Percentiles rank a stretch among this genome's conserved stretches.
These are phyloP conservation scores for Xylariaceae sp. DNA, from an alignment of 2,329 filamentous ascomycete genomes.

Conservation along the genomic window DNA sequence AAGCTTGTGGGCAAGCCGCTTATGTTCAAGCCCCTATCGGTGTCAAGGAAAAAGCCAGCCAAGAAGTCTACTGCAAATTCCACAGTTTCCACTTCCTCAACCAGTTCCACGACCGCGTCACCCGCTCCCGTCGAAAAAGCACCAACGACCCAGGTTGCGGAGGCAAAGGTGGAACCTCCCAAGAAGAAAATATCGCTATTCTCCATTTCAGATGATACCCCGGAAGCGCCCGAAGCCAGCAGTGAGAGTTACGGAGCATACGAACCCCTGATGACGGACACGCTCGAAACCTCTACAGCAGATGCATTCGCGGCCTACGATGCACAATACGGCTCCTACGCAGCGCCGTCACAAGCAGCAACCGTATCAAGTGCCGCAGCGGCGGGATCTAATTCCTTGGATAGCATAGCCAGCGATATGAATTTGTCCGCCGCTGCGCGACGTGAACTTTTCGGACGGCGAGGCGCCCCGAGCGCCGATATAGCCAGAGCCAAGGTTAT, in stretches of 20 bases:
- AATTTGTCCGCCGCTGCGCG: conserved; percentile 72
- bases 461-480: conserved; percentile 32
- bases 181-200: conserved; percentile 66
- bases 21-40: conserved; percentile 86
- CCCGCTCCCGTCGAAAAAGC: conserved; percentile 18
- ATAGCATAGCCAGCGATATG: conserved; percentile 67
- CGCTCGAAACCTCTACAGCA: conserved; percentile 19
- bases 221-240: conserved; percentile 26
- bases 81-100: no score
- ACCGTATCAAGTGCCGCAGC: conserved; percentile 26
- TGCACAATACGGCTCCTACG: conserved; percentile 24
- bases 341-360: conserved; percentile 22
- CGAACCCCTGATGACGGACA: conserved; percentile 45
- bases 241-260: conserved; percentile 37
- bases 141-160: conserved; percentile 10
- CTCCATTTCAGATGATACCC: conserved; percentile 49
- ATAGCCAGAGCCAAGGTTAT: conserved; percentile 55
- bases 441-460: conserved; percentile 79
- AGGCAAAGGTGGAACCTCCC: conserved; percentile 17
- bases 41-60: conserved; percentile 67
- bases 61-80: conserved; percentile 56
- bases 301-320: conserved; percentile 35
- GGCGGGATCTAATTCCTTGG: conserved; percentile 49
- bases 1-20: conserved; percentile 72
- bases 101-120: conserved; percentile 6